Percentiles rank a stretch among this genome's conserved stretches.
phyloP scores from a whole-genome alignment of 2,329 filamentous ascomycete genomes.

The Fusarium piperis region DNA sequence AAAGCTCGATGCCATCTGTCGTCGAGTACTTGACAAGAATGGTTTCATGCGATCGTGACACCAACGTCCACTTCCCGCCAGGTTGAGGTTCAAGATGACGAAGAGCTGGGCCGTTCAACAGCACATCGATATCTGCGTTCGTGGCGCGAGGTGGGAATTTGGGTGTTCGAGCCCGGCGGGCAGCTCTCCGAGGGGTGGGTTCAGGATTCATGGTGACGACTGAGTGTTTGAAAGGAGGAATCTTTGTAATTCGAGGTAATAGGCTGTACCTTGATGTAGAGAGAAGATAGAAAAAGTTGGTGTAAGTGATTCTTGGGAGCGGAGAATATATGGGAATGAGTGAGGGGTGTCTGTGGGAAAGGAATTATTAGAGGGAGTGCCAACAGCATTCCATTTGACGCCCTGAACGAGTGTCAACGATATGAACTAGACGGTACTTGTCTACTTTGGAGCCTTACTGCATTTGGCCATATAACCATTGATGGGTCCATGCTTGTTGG shows the following conservation, averaged over 20 bases:
- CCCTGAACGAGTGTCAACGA: background rate
- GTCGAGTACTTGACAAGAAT: conserved; percentile 1
- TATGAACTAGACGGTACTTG: background rate
- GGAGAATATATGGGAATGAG: background rate
- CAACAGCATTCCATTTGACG: background rate
- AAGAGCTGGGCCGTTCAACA: conserved; percentile 5
- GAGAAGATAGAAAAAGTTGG: background rate
- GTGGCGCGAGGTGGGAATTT: background rate
- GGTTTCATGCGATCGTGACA: background rate
- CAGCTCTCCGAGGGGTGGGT: background rate
- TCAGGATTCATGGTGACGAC: background rate
- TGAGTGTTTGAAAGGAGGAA: background rate
- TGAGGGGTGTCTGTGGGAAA: background rate
- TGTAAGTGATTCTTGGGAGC: background rate
- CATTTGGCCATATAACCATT: background rate
- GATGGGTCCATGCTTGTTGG: background rate
- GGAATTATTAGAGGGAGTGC: background rate
- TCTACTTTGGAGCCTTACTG: background rate
- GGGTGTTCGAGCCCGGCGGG: background rate
- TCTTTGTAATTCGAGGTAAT: background rate
- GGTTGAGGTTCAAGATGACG: conserved; percentile 17
- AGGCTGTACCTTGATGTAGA: background rate
- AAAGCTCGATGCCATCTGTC: background rate
- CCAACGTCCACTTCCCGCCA: conserved; percentile 20
- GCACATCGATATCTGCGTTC: background rate